Base-by-base conservation (phyloP, 2,329 filamentous ascomycete genomes). In the Orbilia quercus region DNA sequence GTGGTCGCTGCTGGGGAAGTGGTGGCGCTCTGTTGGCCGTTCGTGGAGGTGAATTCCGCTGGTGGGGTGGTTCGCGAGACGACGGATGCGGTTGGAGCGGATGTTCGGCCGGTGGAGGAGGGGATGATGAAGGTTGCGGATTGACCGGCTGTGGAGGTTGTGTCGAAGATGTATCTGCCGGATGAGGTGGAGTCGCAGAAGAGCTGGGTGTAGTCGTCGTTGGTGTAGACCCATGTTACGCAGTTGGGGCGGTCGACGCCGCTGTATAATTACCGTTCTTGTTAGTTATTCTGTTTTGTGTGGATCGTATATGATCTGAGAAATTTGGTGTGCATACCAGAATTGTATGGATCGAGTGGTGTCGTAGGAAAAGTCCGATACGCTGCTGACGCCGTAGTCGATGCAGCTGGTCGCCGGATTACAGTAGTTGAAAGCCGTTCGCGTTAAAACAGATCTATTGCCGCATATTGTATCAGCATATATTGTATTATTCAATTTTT, bases 341-440 rank as follows among this genome's bases (percentile, higher is more conserved):
- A 65, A 72, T 72, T 72, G 67, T 65, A 65, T 72, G 36, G 67
- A 72, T 14, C 59, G 18, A 44, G 67, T 65, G 67, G 59, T 72
- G 40, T 72, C 67, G 53, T 50, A 72, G 45, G 65, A 72, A 22
- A 65, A 72, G 16, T 72, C 67, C 14, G 59, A 16, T 7, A 72
- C 59, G 44, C 59, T 65, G 28, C 51, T 72, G 45, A 72, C 67
- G 11, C 67, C 67, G 23, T 54, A 72, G n/a, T 53, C 25, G 14
- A 72, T 34, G 34, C 67, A 72, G 14, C n/a, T 40, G 20, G 60
- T 65, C 18, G 67, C 67, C 7, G 67, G 67, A 7, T 59, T 59
- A 36, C 67, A 72, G 47, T 65, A 72, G 28, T 72, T 72, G 54
- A 72, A 72, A 1, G 50, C 53, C 34, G 59, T 65, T 47, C 67